phyloP scores from a whole-genome alignment of 768 basidiomycete genomes.

The Collybia sp. region DNA sequence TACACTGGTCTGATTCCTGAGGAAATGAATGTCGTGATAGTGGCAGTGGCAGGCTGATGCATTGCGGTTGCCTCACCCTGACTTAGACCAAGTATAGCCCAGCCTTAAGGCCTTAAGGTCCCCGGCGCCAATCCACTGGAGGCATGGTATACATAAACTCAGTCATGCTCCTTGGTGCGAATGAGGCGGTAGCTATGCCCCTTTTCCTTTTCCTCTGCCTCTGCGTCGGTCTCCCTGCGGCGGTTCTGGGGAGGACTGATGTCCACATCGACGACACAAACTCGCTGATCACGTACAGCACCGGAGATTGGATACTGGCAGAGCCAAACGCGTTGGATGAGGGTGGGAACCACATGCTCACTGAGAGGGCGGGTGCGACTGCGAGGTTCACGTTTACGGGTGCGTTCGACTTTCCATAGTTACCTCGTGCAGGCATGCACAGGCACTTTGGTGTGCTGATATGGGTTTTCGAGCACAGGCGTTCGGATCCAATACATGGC shows the following conservation, averaged over 20 bases:
- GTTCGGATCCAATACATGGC: slow-evolving; percentile 38
- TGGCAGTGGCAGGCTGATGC: too few relatives aligned
- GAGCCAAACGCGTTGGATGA: slow-evolving; percentile 25
- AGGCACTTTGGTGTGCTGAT: too few relatives aligned
- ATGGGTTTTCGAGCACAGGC: slow-evolving; percentile 19
- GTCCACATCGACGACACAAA: slow-evolving; percentile 28
- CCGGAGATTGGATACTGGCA: slow-evolving; percentile 23
- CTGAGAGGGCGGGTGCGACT: slow-evolving; percentile 20
- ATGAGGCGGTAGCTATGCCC: neutral
- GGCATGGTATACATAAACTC: neutral
- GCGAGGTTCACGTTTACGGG: slow-evolving; percentile 40
- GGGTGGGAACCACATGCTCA: slow-evolving; percentile 23
- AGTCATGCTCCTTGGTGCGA: too few relatives aligned
- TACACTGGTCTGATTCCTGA: too few relatives aligned
- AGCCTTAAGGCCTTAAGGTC: too few relatives aligned
- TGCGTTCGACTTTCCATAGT: slow-evolving; percentile 10
- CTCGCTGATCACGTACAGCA: slow-evolving; percentile 24
- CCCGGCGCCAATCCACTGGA: too few relatives aligned
- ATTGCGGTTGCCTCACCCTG: too few relatives aligned
- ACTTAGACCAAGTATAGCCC: too few relatives aligned
- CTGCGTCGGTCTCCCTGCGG: slow-evolving; percentile 2
- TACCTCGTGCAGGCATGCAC: neutral
- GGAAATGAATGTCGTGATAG: too few relatives aligned
- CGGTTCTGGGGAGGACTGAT: slow-evolving; percentile 16
- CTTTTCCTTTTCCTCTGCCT: slow-evolving; percentile 8